These are phyloP conservation scores for Ogataea nonfermentans DNA, from an alignment of 805 yeast genomes.

Conservation along the genomic window DNA sequence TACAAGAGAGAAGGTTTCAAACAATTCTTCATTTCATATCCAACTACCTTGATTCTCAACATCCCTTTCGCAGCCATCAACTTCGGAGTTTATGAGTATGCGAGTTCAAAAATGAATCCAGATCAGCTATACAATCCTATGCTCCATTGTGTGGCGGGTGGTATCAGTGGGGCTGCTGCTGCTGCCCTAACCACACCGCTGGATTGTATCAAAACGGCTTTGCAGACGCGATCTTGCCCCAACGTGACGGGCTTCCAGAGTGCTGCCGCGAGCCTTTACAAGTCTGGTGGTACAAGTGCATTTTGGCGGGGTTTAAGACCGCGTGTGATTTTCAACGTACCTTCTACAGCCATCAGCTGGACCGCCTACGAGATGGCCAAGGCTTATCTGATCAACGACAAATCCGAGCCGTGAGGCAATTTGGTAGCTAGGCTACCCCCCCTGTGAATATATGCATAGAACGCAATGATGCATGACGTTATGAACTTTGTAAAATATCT, in stretches of 20 bases:
- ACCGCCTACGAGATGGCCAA: slow-evolving; percentile 98
- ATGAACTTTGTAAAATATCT: slow-evolving; percentile 4
- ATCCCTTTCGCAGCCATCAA: slow-evolving; percentile 94
- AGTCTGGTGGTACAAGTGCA: slow-evolving; percentile 58
- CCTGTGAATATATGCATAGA: slow-evolving; percentile 13
- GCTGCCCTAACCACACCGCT: slow-evolving; percentile 94
- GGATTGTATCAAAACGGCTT: slow-evolving; percentile 87
- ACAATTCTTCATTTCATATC: slow-evolving; percentile 91
- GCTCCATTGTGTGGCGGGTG: slow-evolving; percentile 89
- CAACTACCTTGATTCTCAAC: slow-evolving; percentile 87
- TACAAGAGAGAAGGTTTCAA: slow-evolving; percentile 62
- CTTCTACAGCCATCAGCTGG: slow-evolving; percentile 97
- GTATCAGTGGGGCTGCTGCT: slow-evolving; percentile 90
- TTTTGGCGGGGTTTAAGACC: slow-evolving; percentile 87
- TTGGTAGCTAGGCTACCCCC: too few relatives aligned
- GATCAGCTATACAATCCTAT: slow-evolving; percentile 77
- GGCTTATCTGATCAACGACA: slow-evolving; percentile 46
- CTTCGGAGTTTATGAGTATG: slow-evolving; percentile 87
- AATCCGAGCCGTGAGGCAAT: slow-evolving; percentile 4
- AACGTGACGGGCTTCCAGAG: slow-evolving; percentile 63
- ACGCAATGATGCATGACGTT: slow-evolving; percentile 10
- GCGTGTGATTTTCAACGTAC: slow-evolving; percentile 87
- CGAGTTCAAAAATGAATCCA: slow-evolving; percentile 79
- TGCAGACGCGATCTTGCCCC: slow-evolving; percentile 75
- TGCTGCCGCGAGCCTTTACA: slow-evolving; percentile 68